These are phyloP conservation scores for Fabrea salina DNA, from an alignment of 169 alveolate genomes.

Conservation along the genomic window DNA sequence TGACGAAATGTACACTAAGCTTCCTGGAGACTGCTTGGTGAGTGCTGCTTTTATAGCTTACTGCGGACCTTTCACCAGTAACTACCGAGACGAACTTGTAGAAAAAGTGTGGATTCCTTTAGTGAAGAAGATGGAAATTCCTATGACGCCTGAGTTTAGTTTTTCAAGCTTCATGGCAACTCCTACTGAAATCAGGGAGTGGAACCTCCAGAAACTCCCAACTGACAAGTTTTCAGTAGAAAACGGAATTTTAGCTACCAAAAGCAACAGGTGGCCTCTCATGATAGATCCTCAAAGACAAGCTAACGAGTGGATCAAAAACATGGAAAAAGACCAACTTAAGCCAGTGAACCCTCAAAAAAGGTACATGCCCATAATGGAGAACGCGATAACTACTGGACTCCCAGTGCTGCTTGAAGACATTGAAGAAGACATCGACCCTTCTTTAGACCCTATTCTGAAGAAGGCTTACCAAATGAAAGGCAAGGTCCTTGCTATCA, in stretches of 20 bases:
- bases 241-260: constrained; percentile 91
- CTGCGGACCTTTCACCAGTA: constrained; percentile 71
- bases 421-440: constrained; percentile 91
- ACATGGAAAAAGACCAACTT: constrained; percentile 74
- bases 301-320: constrained; percentile 91
- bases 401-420: constrained; percentile 85
- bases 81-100: constrained; percentile 36
- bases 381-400: constrained; percentile 86
- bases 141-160: constrained; percentile 84
- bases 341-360: constrained; percentile 75
- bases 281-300: constrained; percentile 95
- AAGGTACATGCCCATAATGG: constrained; percentile 74
- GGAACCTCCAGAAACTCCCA: constrained; percentile 87
- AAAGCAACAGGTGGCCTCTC: constrained; percentile 91
- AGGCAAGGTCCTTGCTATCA: constrained; percentile 71
- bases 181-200: constrained; percentile 83
- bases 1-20: constrained; percentile 78
- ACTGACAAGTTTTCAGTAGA: constrained; percentile 92
- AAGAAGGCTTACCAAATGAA: constrained; percentile 75
- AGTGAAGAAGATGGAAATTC: constrained; percentile 74
- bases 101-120: constrained; percentile 68
- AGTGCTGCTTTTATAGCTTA: constrained; percentile 77
- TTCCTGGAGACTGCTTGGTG: constrained; percentile 84
- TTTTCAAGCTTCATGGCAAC: constrained; percentile 88
- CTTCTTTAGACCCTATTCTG: constrained; percentile 87